These are phyloP conservation scores for Neurospora intermedia DNA, from an alignment of 495 filamentous ascomycete species.

Conservation along the genomic window DNA sequence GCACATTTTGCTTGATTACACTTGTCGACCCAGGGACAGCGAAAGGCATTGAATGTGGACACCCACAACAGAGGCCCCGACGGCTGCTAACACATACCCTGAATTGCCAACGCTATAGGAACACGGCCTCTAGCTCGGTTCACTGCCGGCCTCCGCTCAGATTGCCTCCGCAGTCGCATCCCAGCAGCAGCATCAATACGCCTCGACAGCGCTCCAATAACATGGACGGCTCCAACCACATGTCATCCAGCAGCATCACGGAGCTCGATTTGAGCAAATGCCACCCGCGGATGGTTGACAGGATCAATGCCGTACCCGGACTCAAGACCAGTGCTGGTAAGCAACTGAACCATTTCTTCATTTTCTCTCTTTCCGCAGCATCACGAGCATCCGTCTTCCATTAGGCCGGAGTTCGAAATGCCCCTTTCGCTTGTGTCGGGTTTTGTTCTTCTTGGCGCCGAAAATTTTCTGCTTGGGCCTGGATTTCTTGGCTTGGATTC, in stretches of 20 bases:
- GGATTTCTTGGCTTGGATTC: not conserved
- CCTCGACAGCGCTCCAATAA: constrained; percentile 16
- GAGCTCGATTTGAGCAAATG: constrained; percentile 39
- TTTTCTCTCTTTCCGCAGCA: not conserved
- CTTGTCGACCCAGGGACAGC: constrained; percentile 9
- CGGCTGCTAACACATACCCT: not conserved
- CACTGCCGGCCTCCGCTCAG: constrained; percentile 11
- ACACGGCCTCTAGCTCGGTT: constrained; percentile 7
- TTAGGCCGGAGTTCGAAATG: not conserved
- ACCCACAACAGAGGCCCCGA: not conserved
- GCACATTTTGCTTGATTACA: constrained; percentile 6
- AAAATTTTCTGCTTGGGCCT: constrained; percentile 1
- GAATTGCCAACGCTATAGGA: not conserved
- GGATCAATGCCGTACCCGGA: constrained; percentile 37
- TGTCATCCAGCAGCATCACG: constrained; percentile 17
- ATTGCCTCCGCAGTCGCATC: not conserved
- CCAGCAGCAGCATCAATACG: not conserved
- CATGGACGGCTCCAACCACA: constrained; percentile 23
- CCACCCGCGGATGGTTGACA: constrained; percentile 31
- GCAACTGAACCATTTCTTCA: constrained; percentile 11
- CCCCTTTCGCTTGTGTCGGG: not conserved
- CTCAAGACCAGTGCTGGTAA: constrained; percentile 40
- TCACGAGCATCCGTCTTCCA: not conserved
- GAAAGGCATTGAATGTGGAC: constrained; percentile 3
- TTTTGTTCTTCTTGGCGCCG: not conserved